Conservation (phyloP, 2,329 filamentous ascomycete species). For the Thyridium curvatum region DNA sequence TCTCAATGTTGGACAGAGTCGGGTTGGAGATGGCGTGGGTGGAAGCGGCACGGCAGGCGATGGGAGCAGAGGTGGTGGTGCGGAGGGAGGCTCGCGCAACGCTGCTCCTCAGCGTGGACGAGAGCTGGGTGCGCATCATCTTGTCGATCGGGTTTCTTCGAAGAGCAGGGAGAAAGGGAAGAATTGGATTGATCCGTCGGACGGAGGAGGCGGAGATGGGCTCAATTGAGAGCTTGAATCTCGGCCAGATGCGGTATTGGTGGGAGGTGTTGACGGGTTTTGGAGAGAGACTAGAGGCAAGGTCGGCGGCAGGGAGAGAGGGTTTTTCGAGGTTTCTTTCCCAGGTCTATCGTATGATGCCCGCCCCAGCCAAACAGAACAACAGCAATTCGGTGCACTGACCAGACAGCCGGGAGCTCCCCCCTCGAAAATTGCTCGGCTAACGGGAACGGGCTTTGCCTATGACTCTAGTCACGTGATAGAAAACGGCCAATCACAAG, state of each 20-base stretch:
- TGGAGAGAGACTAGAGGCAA: not conserved
- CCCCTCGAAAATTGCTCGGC: too few species aligned
- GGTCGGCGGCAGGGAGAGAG: not conserved
- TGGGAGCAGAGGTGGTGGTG: slow-evolving; percentile 26
- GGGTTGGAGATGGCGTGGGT: slow-evolving; percentile 97
- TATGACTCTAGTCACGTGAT: too few species aligned
- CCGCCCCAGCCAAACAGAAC: not conserved
- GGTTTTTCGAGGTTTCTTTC: not conserved
- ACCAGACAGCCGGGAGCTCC: too few species aligned
- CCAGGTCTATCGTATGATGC: slow-evolving; percentile 3
- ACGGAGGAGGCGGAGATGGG: slow-evolving; percentile 10
- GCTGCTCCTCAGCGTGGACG: slow-evolving; percentile 46
- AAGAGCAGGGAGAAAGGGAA: slow-evolving; percentile 3
- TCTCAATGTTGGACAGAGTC: slow-evolving; percentile 96
- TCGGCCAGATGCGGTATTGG: not conserved
- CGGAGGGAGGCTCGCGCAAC: slow-evolving; percentile 27
- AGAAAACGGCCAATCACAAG: too few species aligned
- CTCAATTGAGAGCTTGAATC: slow-evolving; percentile 11
- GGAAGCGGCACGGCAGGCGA: slow-evolving; percentile 49
- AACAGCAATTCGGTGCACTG: too few species aligned
- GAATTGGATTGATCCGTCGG: slow-evolving; percentile 10
- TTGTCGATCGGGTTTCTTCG: slow-evolving; percentile 13
- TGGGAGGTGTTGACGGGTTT: not conserved
- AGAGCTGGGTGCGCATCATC: slow-evolving; percentile 50
- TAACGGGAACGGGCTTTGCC: too few species aligned